Percentiles rank a stretch among this genome's conserved stretches.
Evolutionary conservation across 768 basidiomycete species (phyloP).

Genomic region (Trametes gibbosa): DNA sequence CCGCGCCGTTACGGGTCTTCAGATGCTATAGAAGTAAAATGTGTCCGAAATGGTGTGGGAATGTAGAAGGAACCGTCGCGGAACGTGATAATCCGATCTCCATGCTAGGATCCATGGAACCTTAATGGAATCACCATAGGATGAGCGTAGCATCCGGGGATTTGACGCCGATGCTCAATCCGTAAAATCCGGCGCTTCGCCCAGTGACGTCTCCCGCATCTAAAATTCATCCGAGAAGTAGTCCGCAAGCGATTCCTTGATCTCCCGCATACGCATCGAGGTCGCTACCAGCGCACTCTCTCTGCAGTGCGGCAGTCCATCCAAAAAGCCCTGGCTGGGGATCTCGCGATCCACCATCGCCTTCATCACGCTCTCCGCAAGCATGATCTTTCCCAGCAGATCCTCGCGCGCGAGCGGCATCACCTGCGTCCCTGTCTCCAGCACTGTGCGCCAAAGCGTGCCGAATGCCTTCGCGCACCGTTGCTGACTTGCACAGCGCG

Average conservation of each 20-base stretch:
- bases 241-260: conserved; percentile 45
- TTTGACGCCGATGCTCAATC: no score
- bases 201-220: no score
- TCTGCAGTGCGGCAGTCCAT: conserved; percentile 45
- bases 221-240: conserved; percentile 43
- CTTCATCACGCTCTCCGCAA: conserved; percentile 47
- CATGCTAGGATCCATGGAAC: no score
- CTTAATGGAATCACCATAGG: no score
- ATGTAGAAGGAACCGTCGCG: no score
- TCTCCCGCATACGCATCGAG: conserved; percentile 43
- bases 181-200: no score
- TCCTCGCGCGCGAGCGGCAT: conserved; percentile 44
- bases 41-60: no score
- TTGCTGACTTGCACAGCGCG: conserved; percentile 39
- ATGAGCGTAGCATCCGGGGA: no score
- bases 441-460: conserved; percentile 43
- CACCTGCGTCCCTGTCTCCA: conserved; percentile 38
- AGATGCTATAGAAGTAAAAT: no score
- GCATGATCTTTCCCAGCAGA: conserved; percentile 43
- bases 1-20: no score
- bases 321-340: conserved; percentile 37
- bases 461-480: conserved; percentile 46
- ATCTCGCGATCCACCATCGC: conserved; percentile 45
- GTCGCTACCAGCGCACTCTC: conserved; percentile 42
- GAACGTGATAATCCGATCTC: no score